These are phyloP conservation scores for Echites panduratus DNA, from an alignment of 257 asterid species.

Conservation along the genomic window DNA sequence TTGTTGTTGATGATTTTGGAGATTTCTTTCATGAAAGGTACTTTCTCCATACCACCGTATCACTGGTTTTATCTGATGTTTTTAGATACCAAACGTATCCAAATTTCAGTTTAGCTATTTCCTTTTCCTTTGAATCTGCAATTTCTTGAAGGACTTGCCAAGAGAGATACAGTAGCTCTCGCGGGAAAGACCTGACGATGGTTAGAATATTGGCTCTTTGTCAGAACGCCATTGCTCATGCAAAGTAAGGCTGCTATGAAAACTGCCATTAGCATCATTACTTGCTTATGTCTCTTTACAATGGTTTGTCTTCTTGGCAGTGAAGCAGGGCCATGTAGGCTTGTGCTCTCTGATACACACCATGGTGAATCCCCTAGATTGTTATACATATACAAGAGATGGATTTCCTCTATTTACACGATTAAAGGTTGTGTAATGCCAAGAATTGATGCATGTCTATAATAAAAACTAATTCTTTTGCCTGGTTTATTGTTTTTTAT, in stretches of 20 bases:
- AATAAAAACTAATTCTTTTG: not conserved
- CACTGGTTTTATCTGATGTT: not conserved
- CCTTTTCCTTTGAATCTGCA: not conserved
- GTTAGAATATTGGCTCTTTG: constrained; percentile 63
- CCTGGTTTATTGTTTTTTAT: not conserved
- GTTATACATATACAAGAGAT: constrained; percentile 81
- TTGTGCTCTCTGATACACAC: constrained; percentile 74
- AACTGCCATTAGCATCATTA: not conserved
- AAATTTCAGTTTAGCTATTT: not conserved
- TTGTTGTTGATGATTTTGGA: constrained; percentile 74
- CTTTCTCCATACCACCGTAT: not conserved
- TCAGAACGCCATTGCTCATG: constrained; percentile 56
- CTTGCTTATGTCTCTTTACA: not conserved
- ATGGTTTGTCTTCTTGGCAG: constrained; percentile 29
- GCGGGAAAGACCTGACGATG: constrained; percentile 93
- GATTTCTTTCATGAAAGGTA: constrained; percentile 73
- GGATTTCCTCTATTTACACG: constrained; percentile 76
- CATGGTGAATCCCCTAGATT: constrained; percentile 69
- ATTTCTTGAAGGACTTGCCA: constrained; percentile 57
- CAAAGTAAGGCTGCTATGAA: constrained; percentile 44
- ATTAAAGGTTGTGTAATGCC: constrained; percentile 38
- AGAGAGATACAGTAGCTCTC: constrained; percentile 55
- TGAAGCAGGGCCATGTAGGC: constrained; percentile 42
- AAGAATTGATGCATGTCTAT: not conserved
- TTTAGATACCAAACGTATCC: not conserved